Base-by-base conservation (phyloP, 768 basidiomycete genomes). In the Mycena capillaripes region DNA sequence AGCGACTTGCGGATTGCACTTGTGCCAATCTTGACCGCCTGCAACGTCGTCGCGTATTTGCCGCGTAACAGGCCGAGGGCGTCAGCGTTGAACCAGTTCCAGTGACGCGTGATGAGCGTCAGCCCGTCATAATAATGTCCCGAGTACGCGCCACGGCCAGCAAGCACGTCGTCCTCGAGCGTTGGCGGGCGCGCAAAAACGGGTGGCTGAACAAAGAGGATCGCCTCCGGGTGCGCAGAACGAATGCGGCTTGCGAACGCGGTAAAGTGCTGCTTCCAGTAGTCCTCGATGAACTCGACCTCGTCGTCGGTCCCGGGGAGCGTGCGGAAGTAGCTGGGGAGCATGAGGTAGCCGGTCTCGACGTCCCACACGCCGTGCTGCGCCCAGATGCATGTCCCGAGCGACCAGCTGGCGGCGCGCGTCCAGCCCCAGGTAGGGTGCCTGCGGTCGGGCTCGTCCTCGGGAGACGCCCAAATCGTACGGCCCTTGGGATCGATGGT, bases 1-100 rank as follows among this genome's bases (percentile, higher is more conserved):
- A 99, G 77, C 23, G 91, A 93, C 66, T 89, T 89, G 9, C 97
- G 89, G 70, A 99, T 98, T 0, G 93, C 92, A 0, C 81, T 70
- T 75, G 95, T 92, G n/a, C 97, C 97, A 44, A 98, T 84, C 78
- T 90, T 92, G 57, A 95, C 90, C 1, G 94, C 94, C 58, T 91
- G 89, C 10, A 95, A 72, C 2, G 89, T 85, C 61, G 85, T 87
- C 14, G 86, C 84, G 78, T 97, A 93, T 76, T 93, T 93, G 11
- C 96, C 95, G 23, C 97, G 86, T 38, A 99, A 81, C n/a, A 99
- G 79, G 1, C 97, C 98, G 0, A 99, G 83, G 1, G 97, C 96
- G 81, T 99, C 97, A 2, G 96, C 96, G 76, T 98, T 98, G 87
- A 96, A 94, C 92, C 93, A 93, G 79, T 96, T 93, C 95, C 95